Percentiles rank a stretch among this genome's conserved stretches.
Evolutionary conservation across 768 basidiomycete genomes (phyloP).

Genomic region (Lentinula guzmanii): DNA sequence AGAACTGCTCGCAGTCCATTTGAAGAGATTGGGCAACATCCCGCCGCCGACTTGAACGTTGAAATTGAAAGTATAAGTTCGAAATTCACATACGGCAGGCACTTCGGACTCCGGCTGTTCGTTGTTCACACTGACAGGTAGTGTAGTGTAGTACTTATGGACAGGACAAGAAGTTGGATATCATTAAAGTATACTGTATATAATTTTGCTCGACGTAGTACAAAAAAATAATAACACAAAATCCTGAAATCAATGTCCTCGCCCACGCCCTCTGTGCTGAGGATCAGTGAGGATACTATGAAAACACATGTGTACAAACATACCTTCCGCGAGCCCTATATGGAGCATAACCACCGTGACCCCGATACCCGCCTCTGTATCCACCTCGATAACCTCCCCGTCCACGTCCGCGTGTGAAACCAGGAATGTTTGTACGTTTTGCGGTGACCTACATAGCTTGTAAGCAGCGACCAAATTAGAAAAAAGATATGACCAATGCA

Average conservation of each 20-base stretch:
- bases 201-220: not conserved
- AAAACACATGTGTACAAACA: not conserved
- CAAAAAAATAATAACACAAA: not conserved
- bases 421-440: constrained; percentile 95
- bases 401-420: constrained; percentile 76
- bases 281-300: not conserved
- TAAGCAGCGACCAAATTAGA: not conserved
- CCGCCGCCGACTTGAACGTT: not conserved
- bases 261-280: constrained; percentile 57
- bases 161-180: not conserved
- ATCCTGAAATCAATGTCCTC: constrained; percentile 49
- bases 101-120: not conserved
- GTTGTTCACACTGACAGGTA: too few relatives aligned
- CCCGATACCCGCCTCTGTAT: constrained; percentile 44
- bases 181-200: not conserved
- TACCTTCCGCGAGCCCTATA: constrained; percentile 38
- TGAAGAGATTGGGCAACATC: constrained; percentile 33
- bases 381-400: constrained; percentile 66
- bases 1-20: constrained; percentile 17
- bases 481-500: not conserved
- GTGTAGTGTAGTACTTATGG: not conserved
- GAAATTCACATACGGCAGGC: not conserved
- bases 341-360: constrained; percentile 46
- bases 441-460: constrained; percentile 68
- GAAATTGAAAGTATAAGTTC: not conserved